Conservation (phyloP, 2,329 filamentous ascomycete genomes). For the Rhinocladiella similis region DNA sequence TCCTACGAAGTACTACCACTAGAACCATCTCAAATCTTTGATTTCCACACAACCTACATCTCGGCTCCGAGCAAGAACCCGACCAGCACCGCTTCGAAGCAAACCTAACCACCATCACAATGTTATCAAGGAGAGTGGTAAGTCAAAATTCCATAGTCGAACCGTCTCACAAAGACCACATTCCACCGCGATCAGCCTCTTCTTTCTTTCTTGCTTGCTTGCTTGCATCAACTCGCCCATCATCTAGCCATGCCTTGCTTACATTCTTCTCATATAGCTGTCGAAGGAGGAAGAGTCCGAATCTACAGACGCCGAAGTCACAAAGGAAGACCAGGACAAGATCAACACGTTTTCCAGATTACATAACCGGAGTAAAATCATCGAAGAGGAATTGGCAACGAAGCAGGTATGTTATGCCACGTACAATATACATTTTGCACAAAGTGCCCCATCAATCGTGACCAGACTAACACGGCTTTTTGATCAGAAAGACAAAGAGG, state of each 20-base stretch:
- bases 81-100: no score
- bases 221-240: background rate
- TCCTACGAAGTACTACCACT: no score
- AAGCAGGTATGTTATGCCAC: conserved; percentile 65
- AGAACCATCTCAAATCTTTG: no score
- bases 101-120: background rate
- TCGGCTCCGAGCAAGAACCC: no score
- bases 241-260: no score
- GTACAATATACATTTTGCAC: background rate
- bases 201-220: no score
- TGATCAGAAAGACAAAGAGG: conserved; percentile 92
- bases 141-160: background rate
- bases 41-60: no score
- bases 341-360: conserved; percentile 97
- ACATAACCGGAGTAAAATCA: conserved; percentile 76
- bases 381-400: conserved; percentile 77
- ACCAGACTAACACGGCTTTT: background rate
- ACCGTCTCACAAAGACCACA: background rate
- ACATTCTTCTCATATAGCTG: no score
- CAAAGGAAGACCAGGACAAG: conserved; percentile 95
- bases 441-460: background rate
- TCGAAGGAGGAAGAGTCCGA: conserved; percentile 86
- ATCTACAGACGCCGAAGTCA: conserved; percentile 81
- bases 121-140: conserved; percentile 15
- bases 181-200: background rate